phyloP scores from a whole-genome alignment of 2,329 filamentous ascomycete genomes.

The Penicillium sp. region DNA sequence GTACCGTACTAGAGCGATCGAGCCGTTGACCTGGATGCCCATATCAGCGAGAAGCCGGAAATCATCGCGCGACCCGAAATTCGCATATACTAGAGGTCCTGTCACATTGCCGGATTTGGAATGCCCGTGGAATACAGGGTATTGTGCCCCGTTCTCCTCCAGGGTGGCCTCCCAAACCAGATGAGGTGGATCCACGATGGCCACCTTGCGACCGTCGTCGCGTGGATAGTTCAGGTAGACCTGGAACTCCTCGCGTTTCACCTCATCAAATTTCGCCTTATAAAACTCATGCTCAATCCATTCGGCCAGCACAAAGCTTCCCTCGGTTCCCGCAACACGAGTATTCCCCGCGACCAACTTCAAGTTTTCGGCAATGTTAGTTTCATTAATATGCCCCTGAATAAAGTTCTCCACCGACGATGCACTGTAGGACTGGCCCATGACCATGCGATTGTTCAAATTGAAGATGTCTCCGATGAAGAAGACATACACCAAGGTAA shows the following conservation, averaged over 20 bases:
- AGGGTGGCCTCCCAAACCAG: constrained; percentile 76
- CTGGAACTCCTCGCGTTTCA: constrained; percentile 75
- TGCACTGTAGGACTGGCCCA: constrained; percentile 76
- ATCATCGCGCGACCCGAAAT: constrained; percentile 85
- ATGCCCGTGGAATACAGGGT: constrained; percentile 82
- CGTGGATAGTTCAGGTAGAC: constrained; percentile 94
- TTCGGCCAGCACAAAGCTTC: constrained; percentile 81
- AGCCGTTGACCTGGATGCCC: constrained; percentile 73
- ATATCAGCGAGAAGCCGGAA: constrained; percentile 72
- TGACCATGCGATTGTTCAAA: constrained; percentile 64
- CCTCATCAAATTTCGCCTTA: constrained; percentile 72
- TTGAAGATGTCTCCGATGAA: constrained; percentile 85
- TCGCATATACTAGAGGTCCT: constrained; percentile 87
- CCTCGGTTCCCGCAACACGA: constrained; percentile 92
- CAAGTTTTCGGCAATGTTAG: constrained; percentile 71
- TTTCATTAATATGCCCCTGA: constrained; percentile 71
- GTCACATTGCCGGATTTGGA: constrained; percentile 84
- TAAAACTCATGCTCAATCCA: constrained; percentile 80
- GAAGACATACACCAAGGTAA: constrained; percentile 78
- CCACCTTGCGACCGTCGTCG: constrained; percentile 73
- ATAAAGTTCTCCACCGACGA: constrained; percentile 78
- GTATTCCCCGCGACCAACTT: constrained; percentile 80
- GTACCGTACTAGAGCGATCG: constrained; percentile 82
- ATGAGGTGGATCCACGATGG: constrained; percentile 73
- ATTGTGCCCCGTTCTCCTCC: constrained; percentile 81